phyloP scores from a whole-genome alignment of 495 filamentous ascomycete genomes.

The Trichoderma orchidacearum region DNA sequence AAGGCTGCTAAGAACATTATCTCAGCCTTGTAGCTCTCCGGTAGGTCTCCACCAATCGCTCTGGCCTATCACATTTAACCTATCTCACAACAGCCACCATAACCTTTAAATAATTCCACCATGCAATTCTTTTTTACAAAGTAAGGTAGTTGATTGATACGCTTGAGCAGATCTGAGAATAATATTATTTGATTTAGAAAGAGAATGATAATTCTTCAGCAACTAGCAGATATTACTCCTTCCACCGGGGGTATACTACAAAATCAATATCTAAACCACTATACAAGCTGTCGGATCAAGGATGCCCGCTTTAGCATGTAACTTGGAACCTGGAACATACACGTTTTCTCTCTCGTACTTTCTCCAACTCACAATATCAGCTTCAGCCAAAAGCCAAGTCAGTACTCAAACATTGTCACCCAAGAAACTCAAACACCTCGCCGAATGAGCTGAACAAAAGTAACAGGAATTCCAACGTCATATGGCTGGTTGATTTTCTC shows the following conservation, averaged over 20 bases:
- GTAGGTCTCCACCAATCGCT: neutral
- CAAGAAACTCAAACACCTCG: neutral
- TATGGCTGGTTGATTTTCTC: neutral
- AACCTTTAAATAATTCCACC: neutral
- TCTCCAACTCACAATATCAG: neutral
- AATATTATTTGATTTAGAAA: no score
- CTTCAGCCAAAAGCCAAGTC: neutral
- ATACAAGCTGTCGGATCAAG: neutral
- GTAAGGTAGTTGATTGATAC: no score
- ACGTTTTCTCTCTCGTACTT: neutral
- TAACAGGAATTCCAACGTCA: neutral
- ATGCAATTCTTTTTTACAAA: no score
- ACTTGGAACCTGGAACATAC: neutral
- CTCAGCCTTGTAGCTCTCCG: neutral
- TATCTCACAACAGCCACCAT: neutral
- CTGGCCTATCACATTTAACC: neutral
- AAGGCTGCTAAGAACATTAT: neutral
- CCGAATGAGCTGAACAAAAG: neutral
- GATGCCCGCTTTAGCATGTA: neutral
- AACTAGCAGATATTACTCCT: neutral
- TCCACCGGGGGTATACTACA: slow-evolving; percentile 1
- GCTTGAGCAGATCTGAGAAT: no score
- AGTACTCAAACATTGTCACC: neutral
- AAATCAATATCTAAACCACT: neutral
- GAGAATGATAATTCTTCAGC: no score